These are phyloP conservation scores for Pseudozyma pruni DNA, from an alignment of 1,284 basidiomycete genomes.

Conservation along the genomic window DNA sequence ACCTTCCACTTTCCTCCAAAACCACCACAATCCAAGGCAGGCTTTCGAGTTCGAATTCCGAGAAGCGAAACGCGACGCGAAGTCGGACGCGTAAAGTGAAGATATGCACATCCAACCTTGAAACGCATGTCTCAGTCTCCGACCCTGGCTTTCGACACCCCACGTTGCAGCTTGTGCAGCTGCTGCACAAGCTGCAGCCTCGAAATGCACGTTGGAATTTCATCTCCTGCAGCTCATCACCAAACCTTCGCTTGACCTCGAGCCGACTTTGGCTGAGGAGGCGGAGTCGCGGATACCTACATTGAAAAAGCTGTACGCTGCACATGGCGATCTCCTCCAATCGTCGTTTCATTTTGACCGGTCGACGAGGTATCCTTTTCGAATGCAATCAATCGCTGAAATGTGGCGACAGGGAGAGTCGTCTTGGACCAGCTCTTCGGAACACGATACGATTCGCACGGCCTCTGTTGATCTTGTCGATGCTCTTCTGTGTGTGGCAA, in stretches of 20 bases:
- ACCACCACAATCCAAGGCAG: too few relatives aligned
- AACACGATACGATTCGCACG: too few relatives aligned
- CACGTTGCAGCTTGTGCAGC: too few relatives aligned
- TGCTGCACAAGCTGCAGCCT: conserved; percentile 12
- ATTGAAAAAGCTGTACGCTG: background rate
- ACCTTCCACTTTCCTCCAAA: background rate
- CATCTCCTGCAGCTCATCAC: conserved; percentile 7
- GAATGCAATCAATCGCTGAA: too few relatives aligned
- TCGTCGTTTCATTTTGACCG: too few relatives aligned
- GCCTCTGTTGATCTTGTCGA: too few relatives aligned
- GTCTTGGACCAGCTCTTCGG: too few relatives aligned
- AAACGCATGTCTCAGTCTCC: conserved; percentile 32
- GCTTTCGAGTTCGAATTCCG: too few relatives aligned
- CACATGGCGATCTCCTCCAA: background rate
- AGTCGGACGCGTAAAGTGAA: conserved; percentile 20
- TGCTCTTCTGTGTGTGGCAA: too few relatives aligned
- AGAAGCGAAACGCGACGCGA: background rate
- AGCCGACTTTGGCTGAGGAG: background rate
- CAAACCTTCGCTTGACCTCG: background rate
- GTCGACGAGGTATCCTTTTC: too few relatives aligned
- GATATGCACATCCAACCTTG: conserved; percentile 15
- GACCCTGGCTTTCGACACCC: conserved; percentile 4
- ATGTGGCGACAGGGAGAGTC: too few relatives aligned
- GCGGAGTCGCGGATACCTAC: too few relatives aligned
- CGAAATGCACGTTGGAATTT: conserved; percentile 35